These are phyloP conservation scores for Globisporangium lucens DNA, from an alignment of 352 stramenopile species.

Conservation along the genomic window DNA sequence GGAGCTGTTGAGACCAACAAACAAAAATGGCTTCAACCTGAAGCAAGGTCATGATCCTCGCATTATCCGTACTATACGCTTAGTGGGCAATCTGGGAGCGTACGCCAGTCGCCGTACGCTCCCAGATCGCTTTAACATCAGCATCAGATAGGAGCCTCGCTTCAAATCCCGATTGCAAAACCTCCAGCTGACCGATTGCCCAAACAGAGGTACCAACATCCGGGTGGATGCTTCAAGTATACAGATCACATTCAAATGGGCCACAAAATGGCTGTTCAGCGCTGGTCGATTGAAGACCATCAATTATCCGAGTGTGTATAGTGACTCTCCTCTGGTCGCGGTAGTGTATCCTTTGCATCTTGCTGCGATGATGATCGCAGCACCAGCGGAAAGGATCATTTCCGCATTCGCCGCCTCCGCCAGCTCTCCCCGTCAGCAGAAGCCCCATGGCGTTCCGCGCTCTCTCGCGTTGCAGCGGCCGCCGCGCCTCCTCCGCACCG, in stretches of 20 bases:
- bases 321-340: not conserved
- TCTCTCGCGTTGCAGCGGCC: not conserved
- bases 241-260: not conserved
- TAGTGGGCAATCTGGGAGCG: not conserved
- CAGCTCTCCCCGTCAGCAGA: not conserved
- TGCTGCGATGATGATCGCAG: not conserved
- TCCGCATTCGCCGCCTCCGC: constrained; percentile 1
- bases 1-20: not conserved
- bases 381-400: constrained; percentile 7
- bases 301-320: not conserved
- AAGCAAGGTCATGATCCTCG: not conserved
- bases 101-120: not conserved
- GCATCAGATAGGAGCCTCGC: not conserved
- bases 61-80: not conserved
- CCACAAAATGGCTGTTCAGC: not conserved
- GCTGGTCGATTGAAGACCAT: not conserved
- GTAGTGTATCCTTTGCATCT: constrained; percentile 5
- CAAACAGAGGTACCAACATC: not conserved
- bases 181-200: not conserved
- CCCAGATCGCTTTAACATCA: not conserved
- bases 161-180: constrained; percentile 2
- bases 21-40: not conserved
- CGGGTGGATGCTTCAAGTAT: not conserved
- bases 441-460: constrained; percentile 3
- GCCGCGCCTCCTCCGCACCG: not conserved